Base-by-base conservation (phyloP, 176 grass and related monocot genomes). In the Carex scoparia region DNA sequence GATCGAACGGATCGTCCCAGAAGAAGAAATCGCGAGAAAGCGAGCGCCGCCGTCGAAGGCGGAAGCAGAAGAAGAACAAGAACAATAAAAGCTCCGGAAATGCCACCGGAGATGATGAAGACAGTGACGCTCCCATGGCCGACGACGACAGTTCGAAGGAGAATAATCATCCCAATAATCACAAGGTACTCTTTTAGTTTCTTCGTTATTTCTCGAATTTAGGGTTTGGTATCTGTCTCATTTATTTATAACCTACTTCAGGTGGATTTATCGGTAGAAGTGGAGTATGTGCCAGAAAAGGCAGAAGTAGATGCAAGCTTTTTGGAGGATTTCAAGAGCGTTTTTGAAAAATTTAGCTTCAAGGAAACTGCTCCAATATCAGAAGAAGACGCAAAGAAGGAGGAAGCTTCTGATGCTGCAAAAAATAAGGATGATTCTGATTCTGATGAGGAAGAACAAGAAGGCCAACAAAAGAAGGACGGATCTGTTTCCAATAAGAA, bases 341-440 rank as follows among this genome's bases (percentile, higher is more conserved):
- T 95, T 59, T 90, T 98, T 42, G 95, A 93, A 19, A 98, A 95
- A 79, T 98, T 98, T 69, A 89, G 87, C 85, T 95, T 98, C 93
- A 93, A 82, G 79, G 93, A 94, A 48, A 18, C 88, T 62, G 40
- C 81, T 32, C 86, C 79, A 0, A 63, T 18, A 5, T 77, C 76
- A 74, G 91, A 95, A 89, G 89, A 80, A 69, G 86, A 92, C 42
- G 92, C 85, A 42, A 90, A 92, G 67, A 93, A 98, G 7, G 91
- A 93, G 37, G 87, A 66, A 69, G 87, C 65, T 12, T 42, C 91
- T 6, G 88, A 92, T 73, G 89, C 89, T 0, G 81, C 85, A 7
- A 90, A 93, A 44, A 95, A 93, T 81, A 89, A 69, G 1, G 56
- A 68, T 4, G 74, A 94, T 86, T 85, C 90, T 0, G 94, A 97